Conservation (phyloP, 495 filamentous ascomycete genomes). For the Monascus purpureus region DNA sequence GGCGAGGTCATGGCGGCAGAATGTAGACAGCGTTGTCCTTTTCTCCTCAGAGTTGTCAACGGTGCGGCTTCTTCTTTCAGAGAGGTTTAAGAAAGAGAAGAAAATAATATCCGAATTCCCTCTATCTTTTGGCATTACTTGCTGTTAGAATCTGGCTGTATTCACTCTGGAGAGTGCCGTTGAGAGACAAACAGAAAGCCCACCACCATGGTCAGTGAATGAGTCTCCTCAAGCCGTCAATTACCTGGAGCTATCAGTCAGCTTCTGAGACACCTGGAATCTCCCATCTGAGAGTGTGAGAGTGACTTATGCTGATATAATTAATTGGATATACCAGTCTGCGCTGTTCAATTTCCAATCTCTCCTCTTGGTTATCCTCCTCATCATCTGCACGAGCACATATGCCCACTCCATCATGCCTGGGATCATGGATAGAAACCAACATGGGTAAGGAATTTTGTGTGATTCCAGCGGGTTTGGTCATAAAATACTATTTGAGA, state of each 20-base stretch:
- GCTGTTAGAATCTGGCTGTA: no score
- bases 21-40: no score
- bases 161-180: no score
- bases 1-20: constrained; percentile 7
- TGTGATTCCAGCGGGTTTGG: constrained; percentile 9
- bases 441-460: constrained; percentile 49
- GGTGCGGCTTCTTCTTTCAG: no score
- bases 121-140: no score
- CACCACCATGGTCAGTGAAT: constrained; percentile 5
- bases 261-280: no score
- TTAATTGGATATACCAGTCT: constrained; percentile 46
- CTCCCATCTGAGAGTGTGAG: no score
- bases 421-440: constrained; percentile 83
- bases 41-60: no score
- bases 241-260: neutral
- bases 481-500: no score
- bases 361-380: constrained; percentile 80
- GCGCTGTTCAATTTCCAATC: constrained; percentile 98
- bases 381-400: constrained; percentile 88
- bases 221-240: neutral
- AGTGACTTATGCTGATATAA: constrained; percentile 5
- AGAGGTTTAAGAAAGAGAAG: no score
- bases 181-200: no score
- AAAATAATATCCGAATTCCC: no score
- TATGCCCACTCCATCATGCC: constrained; percentile 87